A percentile compares a stretch with the other conserved stretches of the same genome.
These are phyloP conservation scores for Penicillium sp. DNA, from an alignment of 2,329 filamentous ascomycete genomes.

Conservation along the genomic window DNA sequence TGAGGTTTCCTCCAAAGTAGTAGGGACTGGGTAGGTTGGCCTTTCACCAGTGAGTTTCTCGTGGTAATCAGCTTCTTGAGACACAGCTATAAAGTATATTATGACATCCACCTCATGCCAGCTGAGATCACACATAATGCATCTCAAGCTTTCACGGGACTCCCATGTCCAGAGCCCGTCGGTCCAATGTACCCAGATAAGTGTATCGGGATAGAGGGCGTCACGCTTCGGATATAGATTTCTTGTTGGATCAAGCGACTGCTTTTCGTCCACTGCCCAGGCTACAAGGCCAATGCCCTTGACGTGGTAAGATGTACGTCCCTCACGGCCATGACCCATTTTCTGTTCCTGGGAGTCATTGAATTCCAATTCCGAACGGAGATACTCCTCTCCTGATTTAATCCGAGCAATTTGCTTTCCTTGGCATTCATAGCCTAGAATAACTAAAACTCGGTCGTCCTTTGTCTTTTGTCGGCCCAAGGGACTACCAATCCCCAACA, in stretches of 20 bases:
- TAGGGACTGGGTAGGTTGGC: conserved; percentile 5
- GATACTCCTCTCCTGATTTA: not conserved
- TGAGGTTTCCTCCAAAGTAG: not conserved
- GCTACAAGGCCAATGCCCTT: conserved; percentile 3
- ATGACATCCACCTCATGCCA: conserved; percentile 6
- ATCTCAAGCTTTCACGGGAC: conserved; percentile 4
- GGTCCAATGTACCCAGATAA: conserved; percentile 8
- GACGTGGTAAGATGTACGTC: not conserved
- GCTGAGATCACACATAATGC: conserved; percentile 5
- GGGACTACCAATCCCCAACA: conserved; percentile 3
- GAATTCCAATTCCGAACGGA: not conserved
- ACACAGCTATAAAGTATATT: conserved; percentile 7
- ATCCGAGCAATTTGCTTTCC: conserved; percentile 6
- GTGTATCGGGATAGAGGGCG: conserved; percentile 6
- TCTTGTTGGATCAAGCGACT: conserved; percentile 1
- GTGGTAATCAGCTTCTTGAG: conserved; percentile 6
- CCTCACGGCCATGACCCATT: not conserved
- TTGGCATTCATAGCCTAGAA: conserved; percentile 7
- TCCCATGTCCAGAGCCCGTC: conserved; percentile 11
- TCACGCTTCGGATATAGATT: conserved; percentile 5
- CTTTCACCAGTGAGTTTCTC: conserved; percentile 10
- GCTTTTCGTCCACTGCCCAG: conserved; percentile 3
- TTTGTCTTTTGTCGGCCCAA: conserved; percentile 5
- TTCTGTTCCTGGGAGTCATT: not conserved
- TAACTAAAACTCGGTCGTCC: not conserved